Percentiles rank a stretch among this genome's conserved stretches.
Conservation (phyloP, 148 eudicot genomes). For the Rhododendron vialii region DNA sequence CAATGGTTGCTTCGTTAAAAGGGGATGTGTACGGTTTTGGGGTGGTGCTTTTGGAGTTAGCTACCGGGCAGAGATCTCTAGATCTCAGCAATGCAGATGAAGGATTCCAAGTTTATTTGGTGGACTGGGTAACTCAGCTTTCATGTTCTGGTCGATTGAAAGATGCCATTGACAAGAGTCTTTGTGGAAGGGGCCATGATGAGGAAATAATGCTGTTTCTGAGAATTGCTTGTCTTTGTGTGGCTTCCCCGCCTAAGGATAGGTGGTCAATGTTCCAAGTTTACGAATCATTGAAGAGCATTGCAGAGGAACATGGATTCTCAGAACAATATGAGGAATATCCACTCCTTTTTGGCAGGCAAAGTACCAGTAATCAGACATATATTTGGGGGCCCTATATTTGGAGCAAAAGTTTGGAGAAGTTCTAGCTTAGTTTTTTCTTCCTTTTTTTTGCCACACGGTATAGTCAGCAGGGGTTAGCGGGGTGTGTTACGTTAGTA, state of each 20-base stretch:
- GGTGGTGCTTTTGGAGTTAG: slow-evolving; percentile 72
- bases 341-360: slow-evolving; percentile 55
- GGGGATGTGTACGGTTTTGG: slow-evolving; percentile 83
- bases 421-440: too few species aligned
- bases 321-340: slow-evolving; percentile 72
- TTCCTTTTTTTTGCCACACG: too few species aligned
- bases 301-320: slow-evolving; percentile 59
- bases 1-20: slow-evolving; percentile 68
- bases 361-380: slow-evolving; percentile 26
- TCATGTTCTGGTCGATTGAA: slow-evolving; percentile 53
- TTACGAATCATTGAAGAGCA: slow-evolving; percentile 53
- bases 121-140: slow-evolving; percentile 73
- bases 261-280: slow-evolving; percentile 76
- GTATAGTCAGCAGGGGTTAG: too few species aligned
- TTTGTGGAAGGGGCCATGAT: slow-evolving; percentile 66
- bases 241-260: slow-evolving; percentile 63
- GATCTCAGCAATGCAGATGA: slow-evolving; percentile 52
- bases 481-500: too few species aligned
- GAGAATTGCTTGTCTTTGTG: slow-evolving; percentile 65
- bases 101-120: slow-evolving; percentile 68
- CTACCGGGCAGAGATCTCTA: slow-evolving; percentile 76
- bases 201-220: slow-evolving; percentile 72
- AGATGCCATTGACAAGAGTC: slow-evolving; percentile 60
- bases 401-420: too few species aligned
- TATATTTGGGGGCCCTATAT: too few species aligned